Percentiles rank a stretch among this genome's conserved stretches.
Conservation (phyloP, 805 yeast species). For the Candida sphagnicola region DNA sequence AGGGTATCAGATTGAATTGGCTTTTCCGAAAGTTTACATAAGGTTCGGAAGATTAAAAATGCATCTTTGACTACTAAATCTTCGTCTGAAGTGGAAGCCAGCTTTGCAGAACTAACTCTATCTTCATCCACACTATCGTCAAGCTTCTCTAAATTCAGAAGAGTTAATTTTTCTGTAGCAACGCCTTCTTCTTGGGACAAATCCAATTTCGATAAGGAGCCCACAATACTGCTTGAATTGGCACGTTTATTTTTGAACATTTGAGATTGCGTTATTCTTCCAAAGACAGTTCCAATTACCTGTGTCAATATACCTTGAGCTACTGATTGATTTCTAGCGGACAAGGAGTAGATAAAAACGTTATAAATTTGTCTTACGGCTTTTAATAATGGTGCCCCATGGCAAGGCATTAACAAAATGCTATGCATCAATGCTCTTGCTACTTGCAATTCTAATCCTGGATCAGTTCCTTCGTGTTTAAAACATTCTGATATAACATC, state of each 20-base stretch:
- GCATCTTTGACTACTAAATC: constrained; percentile 85
- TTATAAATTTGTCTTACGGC: constrained; percentile 94
- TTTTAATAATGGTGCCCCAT: constrained; percentile 81
- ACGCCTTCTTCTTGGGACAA: constrained; percentile 7
- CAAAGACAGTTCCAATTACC: constrained; percentile 81
- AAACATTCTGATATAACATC: constrained; percentile 81
- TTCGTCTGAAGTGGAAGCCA: constrained; percentile 48
- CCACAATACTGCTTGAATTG: constrained; percentile 15
- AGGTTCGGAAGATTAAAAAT: constrained; percentile 85
- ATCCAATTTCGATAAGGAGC: constrained; percentile 15
- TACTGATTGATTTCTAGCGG: constrained; percentile 81
- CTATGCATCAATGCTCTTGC: constrained; percentile 89
- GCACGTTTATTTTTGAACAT: constrained; percentile 38
- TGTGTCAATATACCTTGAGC: constrained; percentile 96
- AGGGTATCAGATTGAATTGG: constrained; percentile 70
- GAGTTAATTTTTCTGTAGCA: constrained; percentile 42
- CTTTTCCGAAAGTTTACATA: constrained; percentile 90
- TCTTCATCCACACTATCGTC: constrained; percentile 52
- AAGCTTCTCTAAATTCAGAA: constrained; percentile 56
- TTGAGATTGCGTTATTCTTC: constrained; percentile 45
- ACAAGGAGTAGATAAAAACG: constrained; percentile 79
- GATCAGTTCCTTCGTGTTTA: constrained; percentile 90
- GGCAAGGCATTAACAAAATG: constrained; percentile 78
- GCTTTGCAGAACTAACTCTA: constrained; percentile 45
- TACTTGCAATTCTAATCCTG: constrained; percentile 85